Base-by-base conservation (phyloP, 345 rosid species). In the Eutrema japonicum region DNA sequence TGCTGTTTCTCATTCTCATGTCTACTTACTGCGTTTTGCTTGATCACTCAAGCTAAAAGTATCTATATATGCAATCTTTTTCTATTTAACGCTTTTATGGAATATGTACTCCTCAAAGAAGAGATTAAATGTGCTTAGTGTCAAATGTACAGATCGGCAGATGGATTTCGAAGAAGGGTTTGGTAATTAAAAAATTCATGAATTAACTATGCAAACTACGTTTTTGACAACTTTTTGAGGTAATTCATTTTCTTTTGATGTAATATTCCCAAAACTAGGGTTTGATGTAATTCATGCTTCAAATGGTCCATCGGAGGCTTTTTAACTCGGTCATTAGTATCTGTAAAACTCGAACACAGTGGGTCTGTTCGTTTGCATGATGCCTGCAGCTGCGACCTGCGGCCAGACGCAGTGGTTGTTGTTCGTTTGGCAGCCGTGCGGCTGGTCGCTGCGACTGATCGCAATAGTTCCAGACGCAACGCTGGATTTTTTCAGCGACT, bases 101-200 rank as follows among this genome's bases (percentile, higher is more conserved):
- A 12, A 11, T 14, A 16, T 18, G 57, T 49, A 13, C 13, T 32
- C 11, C 16, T 38, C 13, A 2, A 14, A 29, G 10, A 50, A 51
- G 27, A 43, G 22, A 35, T 5, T 59, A 10, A 47, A 58, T n/a
- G 22, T 22, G 22, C 12, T 37, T 48, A 0, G 3, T 73, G 10
- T 22, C 71, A 68, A 48, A 56, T 86, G 75, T 38, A 71, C 89
- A 91, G 95, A 75, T 85, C 48, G 78, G 77, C 72, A 89, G 78
- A 85, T 48, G 52, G 52, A 48, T 16, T 47, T 47, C 9, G n/a
- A 42, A 11, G 5, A 42, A 42, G 46, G 46, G 5, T 42, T 4
- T 11, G 27, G 5, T n/a, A 45, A 6, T 45, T 45, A n/a, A 45
- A 45, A 16, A 43, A 0, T 22, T 45, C 18, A 14, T n/a, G 49